Evolutionary conservation across 2,329 filamentous ascomycete species (phyloP), one percentile per base, ranked within the genome.

Genomic region (Fusarium liriodendri): DNA sequence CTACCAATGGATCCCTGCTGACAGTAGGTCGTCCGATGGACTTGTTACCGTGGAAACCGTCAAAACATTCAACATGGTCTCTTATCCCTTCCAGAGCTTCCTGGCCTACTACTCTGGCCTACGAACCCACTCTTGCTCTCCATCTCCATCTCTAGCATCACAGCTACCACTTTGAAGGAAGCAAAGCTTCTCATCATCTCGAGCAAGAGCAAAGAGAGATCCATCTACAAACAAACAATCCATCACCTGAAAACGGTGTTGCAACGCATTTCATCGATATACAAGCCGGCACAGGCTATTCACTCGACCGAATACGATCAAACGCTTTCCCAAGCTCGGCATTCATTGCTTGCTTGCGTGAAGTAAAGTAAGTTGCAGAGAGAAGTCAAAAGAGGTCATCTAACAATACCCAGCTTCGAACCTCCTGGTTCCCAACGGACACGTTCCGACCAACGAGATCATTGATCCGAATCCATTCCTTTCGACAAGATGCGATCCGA

Each of bases 301-400:
- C 47, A 32, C 73, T 80, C 83, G 84, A 85, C 86, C 89, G 87
- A 87, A 84, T 80, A 85, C 84, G 79, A 86, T 81, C 72, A 79
- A 78, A 80, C 79, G 69, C 76, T 78, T 81, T 73, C 75, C 80
- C 79, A 85, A 88, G 91, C 92, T 93, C 92, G 92, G 92, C 92
- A 90, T 89, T 88, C 90, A 91, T 91, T 84, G 92, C 91, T 94
- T 93, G 92, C 91, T 91, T 94, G 92, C 92, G 92, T 92, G 92
- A 95, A 92, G 93, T 95, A 83, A 77, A 85, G 27, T 38, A 18
- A 58, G 27, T 27, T 27, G 3, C 42, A 47, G 9, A 27, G 42
- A 8, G 42, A 58, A 20, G 22, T 18, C 4, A 40, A n/a, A 20
- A 52, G 27, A 27, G 27, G 27, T 8, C 27, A 32, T 25, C 32